Evolutionary conservation across 116 monocot species (phyloP).

Genomic region (Cymodocea nodosa): DNA sequence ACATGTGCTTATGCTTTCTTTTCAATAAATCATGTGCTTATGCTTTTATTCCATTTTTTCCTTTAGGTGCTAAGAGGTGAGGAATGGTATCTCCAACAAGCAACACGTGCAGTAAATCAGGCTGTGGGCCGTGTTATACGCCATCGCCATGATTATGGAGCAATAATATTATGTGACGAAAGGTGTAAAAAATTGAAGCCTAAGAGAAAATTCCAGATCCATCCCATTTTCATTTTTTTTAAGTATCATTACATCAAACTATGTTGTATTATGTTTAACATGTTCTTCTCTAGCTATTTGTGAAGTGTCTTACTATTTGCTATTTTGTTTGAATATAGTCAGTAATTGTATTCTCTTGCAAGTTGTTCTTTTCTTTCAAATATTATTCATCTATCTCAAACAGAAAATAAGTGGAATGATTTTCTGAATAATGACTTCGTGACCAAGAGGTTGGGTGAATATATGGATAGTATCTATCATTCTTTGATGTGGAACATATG

Average conservation of each 20-base stretch:
- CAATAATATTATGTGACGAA: slow-evolving; percentile 93
- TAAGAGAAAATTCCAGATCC: background rate
- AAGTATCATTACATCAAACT: no score
- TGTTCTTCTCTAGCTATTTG: no score
- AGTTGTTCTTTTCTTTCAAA: background rate
- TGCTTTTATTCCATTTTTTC: background rate
- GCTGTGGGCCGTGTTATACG: slow-evolving; percentile 95
- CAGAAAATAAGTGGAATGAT: no score
- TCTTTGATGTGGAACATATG: no score
- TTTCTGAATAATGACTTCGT: no score
- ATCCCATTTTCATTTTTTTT: no score
- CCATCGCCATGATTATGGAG: slow-evolving; percentile 88
- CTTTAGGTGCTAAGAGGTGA: slow-evolving; percentile 64
- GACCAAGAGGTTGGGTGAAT: no score
- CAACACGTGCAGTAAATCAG: slow-evolving; percentile 92
- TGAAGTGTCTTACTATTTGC: background rate
- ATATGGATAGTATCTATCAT: no score
- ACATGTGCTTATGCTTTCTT: no score
- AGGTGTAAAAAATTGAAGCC: slow-evolving; percentile 29
- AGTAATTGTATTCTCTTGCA: background rate
- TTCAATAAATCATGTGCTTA: no score
- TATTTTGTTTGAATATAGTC: background rate
- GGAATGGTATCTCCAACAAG: slow-evolving; percentile 94
- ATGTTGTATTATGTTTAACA: no score
- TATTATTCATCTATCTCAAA: no score